phyloP scores from a whole-genome alignment of 495 filamentous ascomycete genomes.

The Trichoderma virens region DNA sequence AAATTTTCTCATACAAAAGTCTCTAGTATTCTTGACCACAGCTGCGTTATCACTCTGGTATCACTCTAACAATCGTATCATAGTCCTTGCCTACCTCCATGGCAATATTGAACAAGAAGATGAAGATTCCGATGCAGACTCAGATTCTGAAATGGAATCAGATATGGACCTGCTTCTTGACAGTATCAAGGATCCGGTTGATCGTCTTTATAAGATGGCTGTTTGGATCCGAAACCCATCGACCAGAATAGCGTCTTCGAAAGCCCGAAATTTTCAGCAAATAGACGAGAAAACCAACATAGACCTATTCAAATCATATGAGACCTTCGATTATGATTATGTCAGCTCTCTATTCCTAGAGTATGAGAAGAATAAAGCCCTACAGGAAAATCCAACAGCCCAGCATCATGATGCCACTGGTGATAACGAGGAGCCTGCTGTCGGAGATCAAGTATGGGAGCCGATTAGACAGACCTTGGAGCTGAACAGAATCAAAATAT shows the following conservation, averaged over 20 bases:
- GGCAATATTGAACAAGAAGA: neutral
- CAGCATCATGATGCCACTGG: neutral
- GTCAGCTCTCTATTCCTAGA: conserved; percentile 14
- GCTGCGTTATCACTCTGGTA: neutral
- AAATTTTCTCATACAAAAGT: too few relatives aligned
- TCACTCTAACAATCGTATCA: neutral
- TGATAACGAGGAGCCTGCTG: neutral
- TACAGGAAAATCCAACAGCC: neutral
- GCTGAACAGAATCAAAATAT: neutral
- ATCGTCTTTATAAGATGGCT: conserved; percentile 19
- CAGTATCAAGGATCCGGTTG: conserved; percentile 15
- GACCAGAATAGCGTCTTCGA: conserved; percentile 15
- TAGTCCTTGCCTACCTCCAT: neutral
- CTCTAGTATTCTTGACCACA: too few relatives aligned
- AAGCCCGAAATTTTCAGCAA: conserved; percentile 11
- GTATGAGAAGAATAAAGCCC: neutral
- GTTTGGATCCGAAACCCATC: conserved; percentile 21
- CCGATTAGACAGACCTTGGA: neutral
- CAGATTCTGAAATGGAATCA: neutral
- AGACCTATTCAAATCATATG: conserved; percentile 14
- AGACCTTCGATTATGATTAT: conserved; percentile 14
- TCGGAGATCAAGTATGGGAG: neutral
- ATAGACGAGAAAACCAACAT: conserved; percentile 17
- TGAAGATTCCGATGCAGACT: neutral
- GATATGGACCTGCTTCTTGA: conserved; percentile 9